Base-by-base conservation (phyloP, 2,329 filamentous ascomycete genomes). In the Penicillium psychrosexuale region DNA sequence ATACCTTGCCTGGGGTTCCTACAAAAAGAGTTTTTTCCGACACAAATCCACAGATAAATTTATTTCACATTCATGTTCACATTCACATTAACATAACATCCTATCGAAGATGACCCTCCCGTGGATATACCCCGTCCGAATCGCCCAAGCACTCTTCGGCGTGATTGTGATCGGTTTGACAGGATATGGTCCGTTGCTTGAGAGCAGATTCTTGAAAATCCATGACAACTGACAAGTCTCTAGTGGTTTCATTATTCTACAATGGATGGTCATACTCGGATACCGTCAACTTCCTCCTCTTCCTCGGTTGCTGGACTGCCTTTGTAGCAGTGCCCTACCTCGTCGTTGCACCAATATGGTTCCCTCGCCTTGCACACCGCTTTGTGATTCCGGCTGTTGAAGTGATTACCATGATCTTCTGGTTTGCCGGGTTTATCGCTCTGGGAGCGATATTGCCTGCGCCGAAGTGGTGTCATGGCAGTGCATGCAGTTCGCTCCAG, bases 371-470 rank as follows among this genome's bases (percentile, higher is more conserved):
- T 11, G 85, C 86, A 64, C 84, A 90, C 71, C 82, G 80, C 49
- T 83, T 84, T 47, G 84, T 80, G 42, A 82, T 91, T 15, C 77
- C 92, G 17, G 85, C 66, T 1, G 78, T 90, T 31, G 89, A 95
- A 66, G 78, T 78, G 44, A 62, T 94, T 24, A 94, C 90, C 9
- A 86, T 88, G 75, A 80, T 95, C 53, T 95, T 95, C 78, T 96
- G 91, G 91, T 94, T 97, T 68, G 86, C 88, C 0, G 91, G 90
- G 7, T 88, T 91, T 65, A 86, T 95, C 61, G 90, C 90, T 0
- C 74, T 92, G 11, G 90, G 88, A 0, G 86, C 85, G 19, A 79
- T 79, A 52, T 74, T 91, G 54, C 82, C 82, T 50, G 79, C 82
- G 15, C 76, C 83, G 0, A 73, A 69, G 8, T 76, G 81, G 53